phyloP scores from a whole-genome alignment of 208 protist genomes.

The Hexamita inflata region DNA sequence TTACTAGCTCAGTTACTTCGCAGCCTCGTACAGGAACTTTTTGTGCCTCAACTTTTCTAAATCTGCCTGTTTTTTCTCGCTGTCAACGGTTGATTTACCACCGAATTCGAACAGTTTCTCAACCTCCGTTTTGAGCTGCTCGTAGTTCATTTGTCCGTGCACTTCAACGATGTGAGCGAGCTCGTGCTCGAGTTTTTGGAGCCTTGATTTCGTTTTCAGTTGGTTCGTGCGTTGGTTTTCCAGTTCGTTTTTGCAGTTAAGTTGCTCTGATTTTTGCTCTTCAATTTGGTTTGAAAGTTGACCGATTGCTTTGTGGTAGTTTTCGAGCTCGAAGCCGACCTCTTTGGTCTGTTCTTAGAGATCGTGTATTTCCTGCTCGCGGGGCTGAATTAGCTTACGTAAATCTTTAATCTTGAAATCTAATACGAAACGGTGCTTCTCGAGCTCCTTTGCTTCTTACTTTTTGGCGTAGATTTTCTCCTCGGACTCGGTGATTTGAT shows the following conservation, averaged over 20 bases:
- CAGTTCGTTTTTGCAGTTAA: background rate
- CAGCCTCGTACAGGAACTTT: constrained; percentile 4
- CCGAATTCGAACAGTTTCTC: constrained; percentile 6
- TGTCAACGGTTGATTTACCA: background rate
- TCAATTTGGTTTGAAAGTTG: background rate
- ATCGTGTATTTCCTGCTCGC: constrained; percentile 13
- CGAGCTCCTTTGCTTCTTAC: constrained; percentile 19
- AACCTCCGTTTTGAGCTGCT: background rate
- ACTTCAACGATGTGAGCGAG: background rate
- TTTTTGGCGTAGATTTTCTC: background rate
- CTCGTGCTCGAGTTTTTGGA: background rate
- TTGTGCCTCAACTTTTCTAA: constrained; percentile 9
- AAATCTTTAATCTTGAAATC: constrained; percentile 26
- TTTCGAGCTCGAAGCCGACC: constrained; percentile 17
- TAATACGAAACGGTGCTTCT: constrained; percentile 28
- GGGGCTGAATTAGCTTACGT: constrained; percentile 14
- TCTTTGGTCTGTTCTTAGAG: constrained; percentile 8
- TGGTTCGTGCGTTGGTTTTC: background rate
- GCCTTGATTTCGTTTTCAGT: background rate
- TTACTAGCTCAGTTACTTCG: background rate
- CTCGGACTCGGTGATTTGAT: background rate
- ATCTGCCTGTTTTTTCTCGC: background rate
- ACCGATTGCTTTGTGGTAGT: constrained; percentile 12
- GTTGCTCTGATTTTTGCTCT: background rate
- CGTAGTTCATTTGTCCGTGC: background rate